Evolutionary conservation across 2,329 filamentous ascomycete genomes (phyloP), one percentile per base, ranked within the genome.

Genomic region (Colletotrichum destructivum): DNA sequence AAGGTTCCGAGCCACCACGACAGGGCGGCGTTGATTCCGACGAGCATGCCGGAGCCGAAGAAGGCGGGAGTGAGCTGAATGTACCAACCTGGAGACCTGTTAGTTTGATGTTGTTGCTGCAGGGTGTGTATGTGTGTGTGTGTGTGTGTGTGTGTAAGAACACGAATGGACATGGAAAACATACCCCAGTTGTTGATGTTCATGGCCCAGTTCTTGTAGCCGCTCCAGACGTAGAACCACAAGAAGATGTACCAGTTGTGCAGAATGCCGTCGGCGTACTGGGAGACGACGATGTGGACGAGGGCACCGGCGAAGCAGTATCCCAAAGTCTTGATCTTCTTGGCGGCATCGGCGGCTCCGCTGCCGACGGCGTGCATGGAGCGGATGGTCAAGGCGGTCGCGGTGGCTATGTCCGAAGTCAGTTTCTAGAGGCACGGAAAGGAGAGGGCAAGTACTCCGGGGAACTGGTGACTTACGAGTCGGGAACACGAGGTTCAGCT

Each of bases 41-140:
- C 89, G 18, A 85, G 84, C 13, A 84, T 80, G 26, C 82, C 82
- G 35, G 82, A 90, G 15, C 89, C 89, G 73, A 90, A 88, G 80
- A 91, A 90, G 51, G 89, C 89, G 0, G 89, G 89, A 0, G 88
- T 90, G 74, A 85, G 86, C 74, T 90, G 88, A 60, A 90, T 82
- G 74, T 87, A 83, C 89, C 89, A 91, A 18, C 88, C 56, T 60
- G n/a, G 4, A 46, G 6, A 18, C 31, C 11, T n/a, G 42, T 44
- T 42, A 60, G 21, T 18, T 60, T 3, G 16, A 46, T 4, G 56
- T 13, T n/a, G 4, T 56, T 13, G 9, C 31, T 1, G 31, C 31
- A 31, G 16, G n/a, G 23, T n/a, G n/a, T n/a, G n/a, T n/a, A n/a
- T n/a, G 23, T 3, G 2, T 26, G 23, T 26, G 23, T 26, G 23